Evolutionary conservation across 2,329 filamentous ascomycete genomes (phyloP).

Genomic region (Lasiodiplodia citricola): DNA sequence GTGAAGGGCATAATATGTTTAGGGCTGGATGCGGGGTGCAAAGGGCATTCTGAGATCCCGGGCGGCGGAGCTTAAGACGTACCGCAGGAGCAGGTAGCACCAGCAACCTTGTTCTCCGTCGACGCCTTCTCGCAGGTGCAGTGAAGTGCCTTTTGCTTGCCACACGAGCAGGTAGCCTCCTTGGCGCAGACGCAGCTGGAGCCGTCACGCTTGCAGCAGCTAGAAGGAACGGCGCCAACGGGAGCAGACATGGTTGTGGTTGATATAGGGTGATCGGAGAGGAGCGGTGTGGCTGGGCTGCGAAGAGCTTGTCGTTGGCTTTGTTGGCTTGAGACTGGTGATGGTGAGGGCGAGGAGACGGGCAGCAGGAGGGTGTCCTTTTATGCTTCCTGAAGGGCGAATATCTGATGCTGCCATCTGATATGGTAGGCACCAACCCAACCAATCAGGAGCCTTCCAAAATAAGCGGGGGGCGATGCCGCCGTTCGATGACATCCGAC

Average conservation of each 20-base stretch:
- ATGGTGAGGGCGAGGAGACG: not conserved
- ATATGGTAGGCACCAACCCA: constrained; percentile 3
- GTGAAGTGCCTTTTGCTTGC: constrained; percentile 82
- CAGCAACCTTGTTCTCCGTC: constrained; percentile 74
- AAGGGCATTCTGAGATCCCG: constrained; percentile 2
- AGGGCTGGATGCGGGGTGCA: not conserved
- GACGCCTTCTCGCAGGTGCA: constrained; percentile 82
- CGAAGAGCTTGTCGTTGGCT: not conserved
- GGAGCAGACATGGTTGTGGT: constrained; percentile 42
- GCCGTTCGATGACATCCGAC: constrained; percentile 20
- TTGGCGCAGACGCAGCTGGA: constrained; percentile 63
- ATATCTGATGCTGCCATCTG: constrained; percentile 25
- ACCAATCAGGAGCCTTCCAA: constrained; percentile 13
- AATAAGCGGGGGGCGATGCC: constrained; percentile 22
- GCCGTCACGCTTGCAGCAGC: constrained; percentile 65
- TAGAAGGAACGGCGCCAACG: constrained; percentile 51
- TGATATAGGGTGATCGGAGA: not conserved
- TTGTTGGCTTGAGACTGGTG: not conserved
- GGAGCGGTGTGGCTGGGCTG: not conserved
- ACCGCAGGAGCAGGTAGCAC: constrained; percentile 83
- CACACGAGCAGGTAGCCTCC: constrained; percentile 80
- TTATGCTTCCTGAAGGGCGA: constrained; percentile 16
- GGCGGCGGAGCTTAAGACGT: constrained; percentile 38
- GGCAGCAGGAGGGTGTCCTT: constrained; percentile 1
- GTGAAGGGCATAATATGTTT: not conserved